Evolutionary conservation across 495 filamentous ascomycete species (phyloP).

Genomic region (Penicillium atrosanguineum): DNA sequence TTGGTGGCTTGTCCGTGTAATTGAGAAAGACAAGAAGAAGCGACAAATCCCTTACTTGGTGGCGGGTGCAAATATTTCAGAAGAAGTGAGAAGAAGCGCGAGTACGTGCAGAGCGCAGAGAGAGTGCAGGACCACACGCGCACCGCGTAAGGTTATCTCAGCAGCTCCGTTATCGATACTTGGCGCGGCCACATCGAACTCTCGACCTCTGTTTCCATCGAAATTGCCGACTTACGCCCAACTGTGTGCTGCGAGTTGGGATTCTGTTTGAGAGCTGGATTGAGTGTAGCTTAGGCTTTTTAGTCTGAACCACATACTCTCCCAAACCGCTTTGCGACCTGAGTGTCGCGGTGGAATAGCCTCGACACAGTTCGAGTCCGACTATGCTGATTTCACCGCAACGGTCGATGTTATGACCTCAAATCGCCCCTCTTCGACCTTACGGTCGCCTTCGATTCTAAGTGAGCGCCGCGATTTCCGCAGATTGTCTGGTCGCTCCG

Average conservation of each 20-base stretch:
- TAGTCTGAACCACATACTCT: not conserved
- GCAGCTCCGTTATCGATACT: slow-evolving; percentile 33
- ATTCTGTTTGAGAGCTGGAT: not conserved
- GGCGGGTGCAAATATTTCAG: not conserved
- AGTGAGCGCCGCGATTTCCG: slow-evolving; percentile 57
- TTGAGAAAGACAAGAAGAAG: not conserved
- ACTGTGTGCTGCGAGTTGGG: not conserved
- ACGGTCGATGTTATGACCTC: slow-evolving; percentile 61
- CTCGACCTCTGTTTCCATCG: slow-evolving; percentile 9
- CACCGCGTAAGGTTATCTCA: slow-evolving; percentile 28
- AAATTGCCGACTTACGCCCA: slow-evolving; percentile 2
- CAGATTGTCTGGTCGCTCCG: slow-evolving; percentile 69
- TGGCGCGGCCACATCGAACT: slow-evolving; percentile 21
- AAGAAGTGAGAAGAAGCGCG: not conserved
- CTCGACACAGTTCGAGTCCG: slow-evolving; percentile 17
- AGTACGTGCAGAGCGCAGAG: slow-evolving; percentile 17
- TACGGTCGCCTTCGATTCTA: slow-evolving; percentile 55
- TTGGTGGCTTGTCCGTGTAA: not conserved
- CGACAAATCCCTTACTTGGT: not conserved
- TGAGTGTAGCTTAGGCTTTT: not conserved
- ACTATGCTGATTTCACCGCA: slow-evolving; percentile 34
- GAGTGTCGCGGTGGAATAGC: slow-evolving; percentile 16
- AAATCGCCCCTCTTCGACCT: slow-evolving; percentile 55
- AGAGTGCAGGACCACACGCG: slow-evolving; percentile 15
- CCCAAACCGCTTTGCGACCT: slow-evolving; percentile 7